A percentile compares a stretch with the other conserved stretches of the same genome.
Evolutionary conservation across 1,284 basidiomycete genomes (phyloP).

Genomic region (Heterobasidion irregulare): DNA sequence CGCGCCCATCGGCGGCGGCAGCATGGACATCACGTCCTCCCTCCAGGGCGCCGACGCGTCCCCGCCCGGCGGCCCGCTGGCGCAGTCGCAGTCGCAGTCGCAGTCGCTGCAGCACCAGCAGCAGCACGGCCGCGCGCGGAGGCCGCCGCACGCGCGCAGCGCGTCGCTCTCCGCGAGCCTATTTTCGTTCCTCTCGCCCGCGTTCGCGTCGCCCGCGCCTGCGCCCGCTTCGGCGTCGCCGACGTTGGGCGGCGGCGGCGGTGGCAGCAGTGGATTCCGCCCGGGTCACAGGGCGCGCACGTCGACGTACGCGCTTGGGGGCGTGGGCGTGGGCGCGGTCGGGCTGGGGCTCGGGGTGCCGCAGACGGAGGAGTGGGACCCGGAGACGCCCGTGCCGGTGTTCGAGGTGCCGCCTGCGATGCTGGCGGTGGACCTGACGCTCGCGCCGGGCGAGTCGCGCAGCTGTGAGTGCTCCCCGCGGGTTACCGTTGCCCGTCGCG

Average conservation of each 20-base stretch:
- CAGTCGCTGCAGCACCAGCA: no score
- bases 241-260: no score
- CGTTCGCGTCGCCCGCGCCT: conserved; percentile 9
- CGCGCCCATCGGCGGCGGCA: conserved; percentile 58
- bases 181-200: conserved; percentile 38
- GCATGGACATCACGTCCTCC: conserved; percentile 52
- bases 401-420: conserved; percentile 78
- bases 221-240: not conserved
- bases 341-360: conserved; percentile 13
- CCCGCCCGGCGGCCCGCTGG: no score
- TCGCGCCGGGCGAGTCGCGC: conserved; percentile 74
- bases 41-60: conserved; percentile 21
- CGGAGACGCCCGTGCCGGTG: conserved; percentile 68
- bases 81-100: conserved; percentile 20
- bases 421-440: conserved; percentile 73
- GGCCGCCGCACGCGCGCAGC: conserved; percentile 23
- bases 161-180: conserved; percentile 35
- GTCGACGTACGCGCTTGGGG: conserved; percentile 16
- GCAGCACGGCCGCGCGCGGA: not conserved
- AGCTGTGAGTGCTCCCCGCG: conserved; percentile 51
- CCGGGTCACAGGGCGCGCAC: conserved; percentile 17
- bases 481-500: not conserved
- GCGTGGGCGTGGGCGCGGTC: conserved; percentile 11
- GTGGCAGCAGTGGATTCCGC: not conserved
- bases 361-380: conserved; percentile 27